phyloP scores from a whole-genome alignment of 176 grass and related monocot species.

The Aegilops speltoides region DNA sequence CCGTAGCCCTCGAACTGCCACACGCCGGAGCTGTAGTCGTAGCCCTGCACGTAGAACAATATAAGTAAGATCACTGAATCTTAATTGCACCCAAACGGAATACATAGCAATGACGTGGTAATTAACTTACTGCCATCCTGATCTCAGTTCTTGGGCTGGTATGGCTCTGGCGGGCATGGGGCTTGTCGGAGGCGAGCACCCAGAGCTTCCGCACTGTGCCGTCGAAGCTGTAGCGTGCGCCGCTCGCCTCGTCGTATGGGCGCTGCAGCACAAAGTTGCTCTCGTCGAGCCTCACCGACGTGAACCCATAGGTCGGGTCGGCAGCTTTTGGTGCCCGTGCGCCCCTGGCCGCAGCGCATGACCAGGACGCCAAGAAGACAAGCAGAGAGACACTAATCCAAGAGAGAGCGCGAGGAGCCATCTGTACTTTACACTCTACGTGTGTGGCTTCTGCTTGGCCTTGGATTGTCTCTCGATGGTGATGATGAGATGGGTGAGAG shows the following conservation, averaged over 20 bases:
- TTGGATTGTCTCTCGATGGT: not conserved
- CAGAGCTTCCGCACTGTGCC: constrained; percentile 36
- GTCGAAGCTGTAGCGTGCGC: constrained; percentile 22
- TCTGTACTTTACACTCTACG: not conserved
- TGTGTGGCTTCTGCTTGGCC: not conserved
- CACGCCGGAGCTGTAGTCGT: constrained; percentile 12
- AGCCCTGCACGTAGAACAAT: no score
- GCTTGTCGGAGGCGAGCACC: constrained; percentile 45
- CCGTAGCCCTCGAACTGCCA: constrained; percentile 59
- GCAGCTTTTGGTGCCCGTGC: not conserved
- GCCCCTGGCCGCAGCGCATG: not conserved
- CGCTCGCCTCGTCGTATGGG: constrained; percentile 24
- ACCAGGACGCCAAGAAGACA: not conserved
- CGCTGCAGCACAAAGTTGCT: constrained; percentile 32
- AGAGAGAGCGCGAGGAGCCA: not conserved
- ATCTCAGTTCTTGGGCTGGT: constrained; percentile 44
- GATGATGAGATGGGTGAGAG: not conserved
- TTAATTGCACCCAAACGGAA: no score
- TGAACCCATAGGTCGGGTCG: constrained; percentile 47
- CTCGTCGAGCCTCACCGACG: constrained; percentile 27
- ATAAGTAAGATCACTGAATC: no score
- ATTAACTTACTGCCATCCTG: no score
- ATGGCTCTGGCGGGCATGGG: not conserved
- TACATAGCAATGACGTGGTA: no score
- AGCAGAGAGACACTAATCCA: not conserved